Conservation (phyloP, 176 grass and related monocot genomes). For the Oryza punctata region DNA sequence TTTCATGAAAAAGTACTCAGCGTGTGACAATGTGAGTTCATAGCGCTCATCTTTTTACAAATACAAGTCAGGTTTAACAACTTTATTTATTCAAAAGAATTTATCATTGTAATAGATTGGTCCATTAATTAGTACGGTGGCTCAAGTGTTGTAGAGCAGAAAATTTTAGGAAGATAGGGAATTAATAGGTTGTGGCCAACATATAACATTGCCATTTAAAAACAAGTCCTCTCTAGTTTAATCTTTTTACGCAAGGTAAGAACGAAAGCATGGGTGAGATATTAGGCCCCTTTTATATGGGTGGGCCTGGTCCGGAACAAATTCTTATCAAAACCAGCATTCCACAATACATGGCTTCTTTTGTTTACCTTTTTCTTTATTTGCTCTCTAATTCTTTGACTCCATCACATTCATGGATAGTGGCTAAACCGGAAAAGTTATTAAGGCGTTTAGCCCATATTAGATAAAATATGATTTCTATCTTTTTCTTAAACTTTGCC, state of each 20-base stretch:
- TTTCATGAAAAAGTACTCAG: neutral
- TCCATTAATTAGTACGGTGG: neutral
- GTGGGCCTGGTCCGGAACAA: neutral
- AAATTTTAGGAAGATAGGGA: neutral
- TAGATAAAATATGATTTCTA: neutral
- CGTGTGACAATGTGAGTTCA: neutral
- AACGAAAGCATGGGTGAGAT: too few species aligned
- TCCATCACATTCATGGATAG: neutral
- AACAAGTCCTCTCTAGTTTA: neutral
- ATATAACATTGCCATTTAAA: neutral
- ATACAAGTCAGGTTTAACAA: neutral
- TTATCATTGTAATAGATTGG: neutral
- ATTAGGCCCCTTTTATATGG: too few species aligned
- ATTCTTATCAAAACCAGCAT: neutral
- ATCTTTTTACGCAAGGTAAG: neutral
- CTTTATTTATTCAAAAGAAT: neutral
- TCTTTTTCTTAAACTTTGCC: neutral
- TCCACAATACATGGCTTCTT: neutral
- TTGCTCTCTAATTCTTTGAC: neutral
- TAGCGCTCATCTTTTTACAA: neutral
- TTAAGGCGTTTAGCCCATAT: neutral
- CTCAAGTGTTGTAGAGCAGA: neutral
- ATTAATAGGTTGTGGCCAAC: neutral
- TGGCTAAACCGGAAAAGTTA: too few species aligned
- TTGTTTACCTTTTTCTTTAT: too few species aligned